Percentiles rank a stretch among this genome's conserved stretches.
Conservation (phyloP, 2,329 filamentous ascomycete species). For the Sclerotinia nivalis region DNA sequence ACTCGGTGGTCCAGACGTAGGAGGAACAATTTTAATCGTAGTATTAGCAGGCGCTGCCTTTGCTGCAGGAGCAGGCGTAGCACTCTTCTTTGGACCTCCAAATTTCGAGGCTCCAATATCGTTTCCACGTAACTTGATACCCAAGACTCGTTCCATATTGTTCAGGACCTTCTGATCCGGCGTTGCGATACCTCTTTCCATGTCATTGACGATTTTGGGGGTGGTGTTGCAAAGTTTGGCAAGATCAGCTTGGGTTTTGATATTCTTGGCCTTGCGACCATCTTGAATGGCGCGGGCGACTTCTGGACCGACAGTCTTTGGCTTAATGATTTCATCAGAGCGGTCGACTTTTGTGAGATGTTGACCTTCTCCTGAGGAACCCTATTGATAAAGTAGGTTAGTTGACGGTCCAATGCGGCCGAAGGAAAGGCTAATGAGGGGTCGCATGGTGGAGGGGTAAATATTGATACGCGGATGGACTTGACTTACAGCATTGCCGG, state of each 20-base stretch:
- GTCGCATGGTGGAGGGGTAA: constrained; percentile 8
- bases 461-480: neutral
- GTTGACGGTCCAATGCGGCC: neutral
- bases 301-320: constrained; percentile 80
- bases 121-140: constrained; percentile 80
- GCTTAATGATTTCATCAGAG: constrained; percentile 95
- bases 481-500: constrained; percentile 73
- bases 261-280: constrained; percentile 76
- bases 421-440: constrained; percentile 1
- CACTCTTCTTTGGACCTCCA: constrained; percentile 48
- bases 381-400: constrained; percentile 26
- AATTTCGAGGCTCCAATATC: constrained; percentile 86
- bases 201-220: constrained; percentile 74
- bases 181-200: constrained; percentile 75
- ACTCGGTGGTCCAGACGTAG: neutral
- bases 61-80: constrained; percentile 1
- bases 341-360: constrained; percentile 97
- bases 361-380: constrained; percentile 68
- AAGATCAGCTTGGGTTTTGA: constrained; percentile 87
- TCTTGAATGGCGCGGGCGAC: constrained; percentile 83
- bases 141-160: constrained; percentile 80
- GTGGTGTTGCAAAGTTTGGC: constrained; percentile 91
- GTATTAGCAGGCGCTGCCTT: constrained; percentile 29
- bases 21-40: constrained; percentile 15
- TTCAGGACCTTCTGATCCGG: constrained; percentile 83